Base-by-base conservation (phyloP, 1,284 basidiomycete species). In the Leccinum solheimii region DNA sequence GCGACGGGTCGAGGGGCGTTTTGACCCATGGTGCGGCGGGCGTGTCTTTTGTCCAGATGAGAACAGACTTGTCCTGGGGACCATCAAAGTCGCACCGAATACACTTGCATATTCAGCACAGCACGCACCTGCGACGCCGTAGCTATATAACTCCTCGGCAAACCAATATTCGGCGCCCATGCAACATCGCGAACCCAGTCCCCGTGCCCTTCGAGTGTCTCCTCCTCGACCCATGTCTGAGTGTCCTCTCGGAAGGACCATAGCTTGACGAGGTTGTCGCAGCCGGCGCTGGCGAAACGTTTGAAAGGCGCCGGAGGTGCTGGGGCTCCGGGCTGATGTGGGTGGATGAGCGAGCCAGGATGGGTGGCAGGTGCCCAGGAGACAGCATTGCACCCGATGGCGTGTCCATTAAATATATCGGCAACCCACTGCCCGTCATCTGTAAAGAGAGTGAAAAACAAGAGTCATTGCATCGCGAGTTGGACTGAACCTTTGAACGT, bases 381-480 rank as follows among this genome's bases (percentile, higher is more conserved):
- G 57, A 99, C 91, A 56, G 96, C 94, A 72, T 98, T 98, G 78
- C 95, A 97, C 51, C 96, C 96, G 58, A 97, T 96, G 1, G 94
- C 92, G 74, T 99, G 97, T 0, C 93, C 97, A 54, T 93, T 90
- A 80, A 98, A 98, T 67, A 98, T 92, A 68, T 95, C 94, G 1
- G 94, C 94, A 62, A 91, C 93, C 88, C 95, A 97, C 61, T 96
- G 95, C 55, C 97, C 96, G 72, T 98, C 97, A 72, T 97, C 95
- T 97, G 70, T 10, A 52, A 45, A 10, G 38, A 32, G 1, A 21
- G 30, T 32, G 19, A 45, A 45, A 40, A 8, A n/a, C 9, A 40
- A 48, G 50, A 10, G 2, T 7, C 14, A 8, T 16, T 3, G 10
- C 7, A 32, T 23, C 13, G 10, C 11, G 13, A 34, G 3, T 7